phyloP scores from a whole-genome alignment of 177 flowering plant genomes.

The Vitis hybrid region DNA sequence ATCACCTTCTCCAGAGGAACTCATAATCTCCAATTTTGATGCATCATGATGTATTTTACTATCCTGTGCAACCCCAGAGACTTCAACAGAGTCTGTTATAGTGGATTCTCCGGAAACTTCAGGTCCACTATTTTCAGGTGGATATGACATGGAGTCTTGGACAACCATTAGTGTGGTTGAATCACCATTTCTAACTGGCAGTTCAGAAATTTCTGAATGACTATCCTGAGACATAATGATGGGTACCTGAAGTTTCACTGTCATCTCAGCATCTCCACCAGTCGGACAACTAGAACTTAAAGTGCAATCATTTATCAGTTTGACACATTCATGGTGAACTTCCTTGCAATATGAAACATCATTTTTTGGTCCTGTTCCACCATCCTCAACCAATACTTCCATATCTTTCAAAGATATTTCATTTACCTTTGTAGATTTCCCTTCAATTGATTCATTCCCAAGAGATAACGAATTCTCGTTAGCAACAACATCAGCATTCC shows the following conservation, averaged over 20 bases:
- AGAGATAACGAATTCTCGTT: slow-evolving; percentile 11
- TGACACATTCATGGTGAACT: slow-evolving; percentile 15
- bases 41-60: slow-evolving; percentile 19
- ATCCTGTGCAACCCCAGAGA: slow-evolving; percentile 14
- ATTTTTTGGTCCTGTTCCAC: slow-evolving; percentile 14
- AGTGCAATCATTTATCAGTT: slow-evolving; percentile 7
- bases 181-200: slow-evolving; percentile 5
- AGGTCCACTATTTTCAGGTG: slow-evolving; percentile 20
- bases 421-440: slow-evolving; percentile 30
- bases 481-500: slow-evolving; percentile 15
- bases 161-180: slow-evolving; percentile 17
- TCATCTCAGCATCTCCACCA: slow-evolving; percentile 20
- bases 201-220: slow-evolving; percentile 25
- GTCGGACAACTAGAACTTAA: slow-evolving; percentile 10
- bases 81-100: slow-evolving; percentile 26
- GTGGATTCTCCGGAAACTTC: slow-evolving; percentile 26
- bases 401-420: slow-evolving; percentile 31
- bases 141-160: slow-evolving; percentile 20
- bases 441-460: slow-evolving; percentile 19
- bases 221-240: slow-evolving; percentile 20
- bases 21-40: slow-evolving; percentile 27
- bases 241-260: slow-evolving; percentile 17
- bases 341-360: slow-evolving; percentile 20
- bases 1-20: slow-evolving; percentile 40
- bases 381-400: slow-evolving; percentile 17